A percentile compares a stretch with the other conserved stretches of the same genome.
Evolutionary conservation across 106 monocot species (phyloP).

Genomic region (Iris macrosiphon): DNA sequence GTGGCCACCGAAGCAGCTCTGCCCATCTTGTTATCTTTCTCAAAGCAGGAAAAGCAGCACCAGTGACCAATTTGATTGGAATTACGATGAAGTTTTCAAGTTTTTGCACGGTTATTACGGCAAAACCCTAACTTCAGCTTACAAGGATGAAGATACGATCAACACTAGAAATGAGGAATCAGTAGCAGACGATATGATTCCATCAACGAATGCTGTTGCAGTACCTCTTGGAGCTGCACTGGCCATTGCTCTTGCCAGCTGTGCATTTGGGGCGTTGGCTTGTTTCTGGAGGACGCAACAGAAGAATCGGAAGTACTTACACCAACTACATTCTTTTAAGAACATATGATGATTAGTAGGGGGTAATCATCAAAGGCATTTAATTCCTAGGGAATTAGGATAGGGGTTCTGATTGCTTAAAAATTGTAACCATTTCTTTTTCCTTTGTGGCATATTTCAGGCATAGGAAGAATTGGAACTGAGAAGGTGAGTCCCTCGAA

Average conservation of each 20-base stretch:
- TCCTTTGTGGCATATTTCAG: no score
- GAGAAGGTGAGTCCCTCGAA: no score
- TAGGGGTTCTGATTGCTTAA: neutral
- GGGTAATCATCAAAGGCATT: constrained; percentile 23
- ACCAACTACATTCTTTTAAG: constrained; percentile 96
- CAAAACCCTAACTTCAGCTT: constrained; percentile 40
- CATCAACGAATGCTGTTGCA: constrained; percentile 50
- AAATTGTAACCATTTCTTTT: no score
- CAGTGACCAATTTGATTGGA: constrained; percentile 37
- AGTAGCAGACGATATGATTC: constrained; percentile 15
- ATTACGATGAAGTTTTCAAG: constrained; percentile 67
- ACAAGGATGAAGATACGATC: constrained; percentile 14
- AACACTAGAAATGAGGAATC: constrained; percentile 19
- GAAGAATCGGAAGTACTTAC: constrained; percentile 99
- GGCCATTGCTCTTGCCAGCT: constrained; percentile 84
- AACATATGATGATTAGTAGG: constrained; percentile 77
- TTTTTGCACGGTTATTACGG: constrained; percentile 78
- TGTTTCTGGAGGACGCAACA: constrained; percentile 94
- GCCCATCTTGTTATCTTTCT: constrained; percentile 55
- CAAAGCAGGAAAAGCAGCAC: constrained; percentile 16
- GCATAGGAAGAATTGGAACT: no score
- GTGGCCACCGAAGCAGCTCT: constrained; percentile 83
- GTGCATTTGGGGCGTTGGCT: constrained; percentile 85
- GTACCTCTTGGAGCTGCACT: constrained; percentile 90
- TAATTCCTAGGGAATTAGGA: neutral